A percentile compares a stretch with the other conserved stretches of the same genome.
phyloP scores from a whole-genome alignment of 2,329 filamentous ascomycete species.

The Zelopaecilomyces penicillatus region DNA sequence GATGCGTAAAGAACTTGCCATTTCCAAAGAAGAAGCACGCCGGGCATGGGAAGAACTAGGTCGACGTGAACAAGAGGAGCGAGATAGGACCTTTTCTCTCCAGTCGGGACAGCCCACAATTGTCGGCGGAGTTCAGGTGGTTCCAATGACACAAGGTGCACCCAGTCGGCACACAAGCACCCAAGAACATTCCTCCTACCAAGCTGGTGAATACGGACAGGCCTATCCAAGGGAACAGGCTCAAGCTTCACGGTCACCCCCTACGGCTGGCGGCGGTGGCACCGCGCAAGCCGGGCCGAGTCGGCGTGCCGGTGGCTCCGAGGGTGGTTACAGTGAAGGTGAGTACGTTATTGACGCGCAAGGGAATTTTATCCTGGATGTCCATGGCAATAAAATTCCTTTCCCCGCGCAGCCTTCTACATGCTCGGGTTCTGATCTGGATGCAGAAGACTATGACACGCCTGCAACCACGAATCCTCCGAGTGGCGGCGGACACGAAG shows the following conservation, averaged over 20 bases:
- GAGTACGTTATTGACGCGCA: constrained; percentile 60
- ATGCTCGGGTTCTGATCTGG: constrained; percentile 41
- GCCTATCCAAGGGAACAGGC: constrained; percentile 29
- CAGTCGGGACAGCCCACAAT: constrained; percentile 81
- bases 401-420: constrained; percentile 39
- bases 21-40: constrained; percentile 91
- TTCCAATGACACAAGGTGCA: constrained; percentile 76
- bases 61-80: constrained; percentile 83
- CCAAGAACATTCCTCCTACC: constrained; percentile 26
- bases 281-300: constrained; percentile 11
- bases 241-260: constrained; percentile 16
- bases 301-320: constrained; percentile 34
- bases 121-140: constrained; percentile 88
- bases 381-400: constrained; percentile 50
- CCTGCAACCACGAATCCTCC: constrained; percentile 36
- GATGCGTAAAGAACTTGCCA: constrained; percentile 85
- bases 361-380: constrained; percentile 53
- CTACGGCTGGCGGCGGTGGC: constrained; percentile 19
- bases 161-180: constrained; percentile 45
- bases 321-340: constrained; percentile 59
- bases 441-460: constrained; percentile 50
- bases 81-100: constrained; percentile 76
- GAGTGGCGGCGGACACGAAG: constrained; percentile 23
- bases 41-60: constrained; percentile 97
- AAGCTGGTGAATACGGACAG: constrained; percentile 22